These are phyloP conservation scores for Colletotrichum scovillei DNA, from an alignment of 2,329 filamentous ascomycete species.

Conservation along the genomic window DNA sequence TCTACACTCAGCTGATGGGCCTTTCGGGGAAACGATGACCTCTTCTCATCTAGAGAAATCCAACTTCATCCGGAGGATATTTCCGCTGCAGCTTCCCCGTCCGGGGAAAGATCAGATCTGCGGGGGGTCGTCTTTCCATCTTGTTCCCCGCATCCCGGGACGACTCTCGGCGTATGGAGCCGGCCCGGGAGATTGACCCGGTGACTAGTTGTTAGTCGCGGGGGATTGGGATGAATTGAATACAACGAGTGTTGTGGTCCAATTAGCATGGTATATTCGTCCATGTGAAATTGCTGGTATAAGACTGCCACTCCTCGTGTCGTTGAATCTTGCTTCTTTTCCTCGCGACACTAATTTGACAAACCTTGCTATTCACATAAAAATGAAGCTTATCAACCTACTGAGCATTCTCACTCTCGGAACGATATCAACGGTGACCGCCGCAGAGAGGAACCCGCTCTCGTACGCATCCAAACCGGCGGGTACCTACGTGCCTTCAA, in stretches of 20 bases:
- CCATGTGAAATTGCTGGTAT: not conserved
- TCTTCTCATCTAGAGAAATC: not conserved
- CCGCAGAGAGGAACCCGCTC: not conserved
- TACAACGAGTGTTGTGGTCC: not conserved
- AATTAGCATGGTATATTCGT: not conserved
- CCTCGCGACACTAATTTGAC: too few relatives aligned
- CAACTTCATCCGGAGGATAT: not conserved
- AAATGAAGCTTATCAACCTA: not conserved
- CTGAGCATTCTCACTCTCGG: not conserved
- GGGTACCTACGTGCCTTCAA: not conserved
- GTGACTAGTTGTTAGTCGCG: not conserved
- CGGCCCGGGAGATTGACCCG: not conserved
- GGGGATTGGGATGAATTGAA: not conserved
- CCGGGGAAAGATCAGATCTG: not conserved
- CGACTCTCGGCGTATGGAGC: not conserved
- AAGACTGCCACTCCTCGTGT: not conserved
- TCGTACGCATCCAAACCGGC: conserved; percentile 9
- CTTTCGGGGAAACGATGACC: not conserved
- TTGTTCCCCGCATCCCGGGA: conserved; percentile 6
- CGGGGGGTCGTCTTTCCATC: not conserved
- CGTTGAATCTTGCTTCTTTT: not conserved
- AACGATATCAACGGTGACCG: not conserved
- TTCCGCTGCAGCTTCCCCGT: not conserved
- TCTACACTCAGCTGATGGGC: not conserved
- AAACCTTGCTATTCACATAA: not conserved